These are phyloP conservation scores for Nicotiana tabacum DNA, from an alignment of 257 asterid genomes.

Conservation along the genomic window DNA sequence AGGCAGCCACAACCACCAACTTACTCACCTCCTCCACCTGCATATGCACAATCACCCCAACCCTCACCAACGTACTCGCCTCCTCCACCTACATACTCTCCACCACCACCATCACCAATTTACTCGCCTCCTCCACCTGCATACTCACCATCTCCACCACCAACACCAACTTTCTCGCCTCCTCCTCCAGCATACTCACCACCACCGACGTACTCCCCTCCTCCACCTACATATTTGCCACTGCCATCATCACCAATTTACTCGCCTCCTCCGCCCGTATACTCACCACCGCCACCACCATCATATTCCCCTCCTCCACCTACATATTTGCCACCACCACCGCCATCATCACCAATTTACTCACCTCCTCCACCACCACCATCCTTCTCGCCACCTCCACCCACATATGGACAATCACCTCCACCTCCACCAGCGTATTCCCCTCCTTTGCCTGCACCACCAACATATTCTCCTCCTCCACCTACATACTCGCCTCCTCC, in stretches of 20 bases:
- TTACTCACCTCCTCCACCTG: background rate
- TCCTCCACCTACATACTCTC: slow-evolving; percentile 5
- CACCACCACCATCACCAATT: background rate
- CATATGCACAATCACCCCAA: background rate
- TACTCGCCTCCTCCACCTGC: background rate
- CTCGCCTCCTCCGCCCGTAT: background rate
- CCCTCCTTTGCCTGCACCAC: background rate
- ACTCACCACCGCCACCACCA: background rate
- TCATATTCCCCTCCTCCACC: slow-evolving; percentile 5
- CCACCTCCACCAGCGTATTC: background rate
- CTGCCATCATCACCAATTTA: background rate
- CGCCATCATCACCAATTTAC: slow-evolving; percentile 4
- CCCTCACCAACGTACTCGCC: background rate
- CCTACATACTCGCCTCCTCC: background rate
- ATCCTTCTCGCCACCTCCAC: background rate
- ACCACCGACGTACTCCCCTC: background rate
- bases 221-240: background rate
- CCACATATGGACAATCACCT: background rate
- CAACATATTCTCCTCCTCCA: background rate
- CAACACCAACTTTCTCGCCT: background rate
- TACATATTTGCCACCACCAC: background rate
- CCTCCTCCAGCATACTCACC: background rate
- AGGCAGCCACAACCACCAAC: slow-evolving; percentile 5
- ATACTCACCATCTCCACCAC: background rate
- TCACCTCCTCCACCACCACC: slow-evolving; percentile 11